phyloP scores from a whole-genome alignment of 2,329 filamentous ascomycete genomes.

The Ophiostoma triangulosporum region DNA sequence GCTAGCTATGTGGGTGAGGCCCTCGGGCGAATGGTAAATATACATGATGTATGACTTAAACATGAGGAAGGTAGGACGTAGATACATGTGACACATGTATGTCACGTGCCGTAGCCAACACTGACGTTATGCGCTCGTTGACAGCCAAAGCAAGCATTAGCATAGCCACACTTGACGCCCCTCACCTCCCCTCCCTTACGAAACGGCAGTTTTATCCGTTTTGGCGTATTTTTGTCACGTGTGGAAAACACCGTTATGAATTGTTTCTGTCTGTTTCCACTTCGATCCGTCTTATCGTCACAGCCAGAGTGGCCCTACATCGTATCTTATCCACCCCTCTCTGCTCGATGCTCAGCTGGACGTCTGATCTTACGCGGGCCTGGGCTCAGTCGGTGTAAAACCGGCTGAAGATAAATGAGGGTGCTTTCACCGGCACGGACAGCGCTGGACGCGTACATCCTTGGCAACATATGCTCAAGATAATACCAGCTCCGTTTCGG shows the following conservation, averaged over 20 bases:
- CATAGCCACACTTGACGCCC: slow-evolving; percentile 4
- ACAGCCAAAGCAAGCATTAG: background rate
- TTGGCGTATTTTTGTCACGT: background rate
- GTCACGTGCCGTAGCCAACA: too few species aligned
- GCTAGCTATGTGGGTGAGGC: too few species aligned
- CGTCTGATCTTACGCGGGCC: background rate
- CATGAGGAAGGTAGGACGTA: too few species aligned
- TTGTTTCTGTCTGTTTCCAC: slow-evolving; percentile 1
- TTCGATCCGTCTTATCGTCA: background rate
- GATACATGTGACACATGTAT: too few species aligned
- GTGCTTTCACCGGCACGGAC: too few species aligned
- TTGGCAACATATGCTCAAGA: too few species aligned
- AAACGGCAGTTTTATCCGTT: background rate
- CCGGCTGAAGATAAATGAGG: too few species aligned
- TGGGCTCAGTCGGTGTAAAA: too few species aligned
- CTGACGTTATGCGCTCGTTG: too few species aligned
- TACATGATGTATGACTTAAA: too few species aligned
- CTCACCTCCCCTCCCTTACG: slow-evolving; percentile 8
- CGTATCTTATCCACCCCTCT: background rate
- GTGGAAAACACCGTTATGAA: background rate
- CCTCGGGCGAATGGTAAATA: too few species aligned
- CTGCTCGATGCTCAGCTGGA: background rate
- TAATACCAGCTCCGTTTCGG: background rate
- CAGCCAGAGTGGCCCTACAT: background rate
- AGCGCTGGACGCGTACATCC: too few species aligned